Conservation (phyloP, 1,284 basidiomycete species). For the Abortiporus biennis region DNA sequence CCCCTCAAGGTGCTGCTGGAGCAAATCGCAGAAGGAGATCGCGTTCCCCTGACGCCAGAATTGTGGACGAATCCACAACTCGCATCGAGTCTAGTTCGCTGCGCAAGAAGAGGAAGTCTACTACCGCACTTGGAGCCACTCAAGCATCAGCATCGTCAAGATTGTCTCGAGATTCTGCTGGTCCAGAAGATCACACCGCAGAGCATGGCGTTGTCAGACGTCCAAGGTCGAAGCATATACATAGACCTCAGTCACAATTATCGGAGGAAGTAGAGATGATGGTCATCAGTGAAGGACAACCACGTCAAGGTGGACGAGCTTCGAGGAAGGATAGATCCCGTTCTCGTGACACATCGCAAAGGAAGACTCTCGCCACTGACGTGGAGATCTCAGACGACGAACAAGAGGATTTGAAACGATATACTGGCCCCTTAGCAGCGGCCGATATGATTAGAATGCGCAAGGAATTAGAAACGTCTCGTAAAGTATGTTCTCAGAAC, state of each 20-base stretch:
- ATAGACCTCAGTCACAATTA: slow-evolving; percentile 12
- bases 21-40: slow-evolving; percentile 1
- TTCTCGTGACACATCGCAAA: slow-evolving; percentile 16
- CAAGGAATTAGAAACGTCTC: slow-evolving; percentile 36
- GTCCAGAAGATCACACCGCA: too few relatives aligned
- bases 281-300: slow-evolving; percentile 12
- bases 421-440: slow-evolving; percentile 24
- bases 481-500: slow-evolving; percentile 41
- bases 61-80: slow-evolving; percentile 11
- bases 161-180: slow-evolving; percentile 1
- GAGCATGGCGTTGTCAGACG: too few relatives aligned
- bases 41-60: slow-evolving; percentile 11
- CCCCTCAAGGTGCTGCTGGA: neutral
- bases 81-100: slow-evolving; percentile 7
- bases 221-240: slow-evolving; percentile 17
- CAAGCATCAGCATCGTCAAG: slow-evolving; percentile 7
- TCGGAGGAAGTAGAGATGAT: slow-evolving; percentile 14
- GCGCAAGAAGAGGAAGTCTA: slow-evolving; percentile 17
- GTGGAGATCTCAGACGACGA: slow-evolving; percentile 16
- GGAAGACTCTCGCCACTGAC: slow-evolving; percentile 11
- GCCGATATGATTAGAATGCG: slow-evolving; percentile 36
- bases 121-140: neutral
- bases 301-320: slow-evolving; percentile 7
- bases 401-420: slow-evolving; percentile 6
- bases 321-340: slow-evolving; percentile 23